Evolutionary conservation across 2,329 filamentous ascomycete genomes (phyloP).

Genomic region (Fusarium siculi): DNA sequence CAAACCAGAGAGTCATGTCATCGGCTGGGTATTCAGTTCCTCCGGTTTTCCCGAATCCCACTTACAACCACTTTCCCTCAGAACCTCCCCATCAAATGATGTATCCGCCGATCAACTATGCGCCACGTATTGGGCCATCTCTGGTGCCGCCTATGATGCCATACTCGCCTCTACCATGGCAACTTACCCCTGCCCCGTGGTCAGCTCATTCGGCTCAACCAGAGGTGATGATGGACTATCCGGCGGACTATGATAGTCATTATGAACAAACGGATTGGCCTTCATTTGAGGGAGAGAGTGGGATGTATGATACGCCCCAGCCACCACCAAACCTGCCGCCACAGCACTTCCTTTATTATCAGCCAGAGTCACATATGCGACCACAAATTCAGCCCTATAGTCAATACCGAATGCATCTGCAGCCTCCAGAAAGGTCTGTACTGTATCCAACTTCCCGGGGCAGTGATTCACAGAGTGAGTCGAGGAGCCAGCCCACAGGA

Average conservation of each 20-base stretch:
- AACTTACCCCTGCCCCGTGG: constrained; percentile 7
- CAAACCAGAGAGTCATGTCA: neutral
- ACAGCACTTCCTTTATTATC: constrained; percentile 2
- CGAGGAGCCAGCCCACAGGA: neutral
- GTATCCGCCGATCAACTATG: constrained; percentile 1
- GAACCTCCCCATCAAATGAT: neutral
- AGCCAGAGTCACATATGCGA: neutral
- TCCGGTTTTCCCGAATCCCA: neutral
- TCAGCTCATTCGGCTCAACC: neutral
- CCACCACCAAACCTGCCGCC: neutral
- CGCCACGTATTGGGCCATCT: neutral
- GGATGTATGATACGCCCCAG: neutral
- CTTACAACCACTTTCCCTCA: neutral
- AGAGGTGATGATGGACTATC: neutral
- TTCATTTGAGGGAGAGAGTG: neutral
- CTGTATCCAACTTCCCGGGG: neutral
- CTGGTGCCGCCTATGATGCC: constrained; percentile 7
- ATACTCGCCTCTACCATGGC: constrained; percentile 14
- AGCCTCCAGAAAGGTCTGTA: neutral
- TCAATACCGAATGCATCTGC: neutral
- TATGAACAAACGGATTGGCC: neutral
- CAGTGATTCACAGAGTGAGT: neutral
- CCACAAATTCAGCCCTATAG: neutral
- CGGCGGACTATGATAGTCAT: neutral
- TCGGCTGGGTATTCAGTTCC: neutral